Base-by-base conservation (phyloP, 495 filamentous ascomycete species). In the Penicillium pulvis region DNA sequence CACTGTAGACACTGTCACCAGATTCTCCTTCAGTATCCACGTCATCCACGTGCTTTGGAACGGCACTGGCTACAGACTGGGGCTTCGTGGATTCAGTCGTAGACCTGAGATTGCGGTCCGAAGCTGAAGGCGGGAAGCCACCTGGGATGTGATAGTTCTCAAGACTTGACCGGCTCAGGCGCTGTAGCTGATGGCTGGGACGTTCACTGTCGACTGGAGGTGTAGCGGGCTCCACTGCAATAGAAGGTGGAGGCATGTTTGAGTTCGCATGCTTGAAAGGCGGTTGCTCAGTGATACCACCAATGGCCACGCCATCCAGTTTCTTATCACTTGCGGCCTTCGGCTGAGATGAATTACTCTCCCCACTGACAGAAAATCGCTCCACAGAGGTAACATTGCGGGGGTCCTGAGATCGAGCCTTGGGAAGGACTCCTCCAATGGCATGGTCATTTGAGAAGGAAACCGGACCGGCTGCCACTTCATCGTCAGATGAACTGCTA, bases 1-100 rank as follows among this genome's bases (percentile, higher is more conserved):
- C 92, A 65, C 90, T 94, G 71, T 93, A 97, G 48, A 93, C 81
- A 70, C 89, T 93, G 31, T 80, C 76, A 26, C 78, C 76, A 33
- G 77, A 79, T n/a, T 85, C 84, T 30, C 78, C 79, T 46, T 79
- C 79, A 7, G 71, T 72, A 41, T 76, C 72, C 20, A 65, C 66
- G 30, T 65, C 69, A 24, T 68, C 56, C 19, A 63, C 41, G 16
- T 19, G 28, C 0, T 56, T 60, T 30, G 63, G 56, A 17, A 63
- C 51, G 11, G 60, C 56, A 35, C 55, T 55, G 8, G 59, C 60
- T 26, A 54, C 47, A 10, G 53, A 51, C 28, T 61, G 64, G 9
- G 33, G 6, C 6, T 46, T 61, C 8, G 56, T 16, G 6, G 53
- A 42, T 19, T 62, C 54, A 11, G 57, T 52, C 6, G 56, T 28